Evolutionary conservation across 1,284 basidiomycete species (phyloP), one percentile per base, ranked within the genome.

Genomic region (Spongispora temasekensis): DNA sequence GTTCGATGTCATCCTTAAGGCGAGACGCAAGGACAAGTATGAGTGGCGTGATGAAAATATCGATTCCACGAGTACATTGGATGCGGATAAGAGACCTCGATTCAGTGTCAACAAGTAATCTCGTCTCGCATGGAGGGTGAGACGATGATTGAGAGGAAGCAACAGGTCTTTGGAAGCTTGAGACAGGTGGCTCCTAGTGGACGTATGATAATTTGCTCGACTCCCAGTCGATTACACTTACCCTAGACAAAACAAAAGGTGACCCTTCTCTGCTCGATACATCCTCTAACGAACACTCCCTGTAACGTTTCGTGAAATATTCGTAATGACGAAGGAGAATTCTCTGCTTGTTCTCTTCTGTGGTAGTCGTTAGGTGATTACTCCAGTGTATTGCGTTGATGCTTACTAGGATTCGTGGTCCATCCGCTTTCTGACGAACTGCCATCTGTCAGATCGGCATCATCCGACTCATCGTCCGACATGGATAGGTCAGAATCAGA

Each of bases 391-490:
- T 34, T 15, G 10, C 9, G 9, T 25, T n/a, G 31, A 5, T 53
- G 62, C 72, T 52, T 50, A 75, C 75, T 59, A 35, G 62, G 72
- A 56, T 71, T 61, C 37, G 84, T 79, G 28, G 82, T 81, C 81
- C 82, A 81, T 42, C 86, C 83, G 65, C 83, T 86, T 46, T 83
- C 82, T 13, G 80, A 82, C 8, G 78, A 81, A 60, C 77, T 78
- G 25, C 69, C 73, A 51, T 87, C 86, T 3, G 84, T 88, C 46
- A 88, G 66, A 67, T 88, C 88, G 34, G 82, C 85, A 66, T 90
- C 78, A 67, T 93, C 91, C 2, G 91, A 93, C 72, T 93, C 91
- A 64, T 93, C 91, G 57, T 84, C 87, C 13, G 82, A 85, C 66
- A 86, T 79, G 57, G 79, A 81, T 31, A 69, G 67, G 55, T 85